Conservation (phyloP, 2,329 filamentous ascomycete species). For the Fusarium gaditjirri region DNA sequence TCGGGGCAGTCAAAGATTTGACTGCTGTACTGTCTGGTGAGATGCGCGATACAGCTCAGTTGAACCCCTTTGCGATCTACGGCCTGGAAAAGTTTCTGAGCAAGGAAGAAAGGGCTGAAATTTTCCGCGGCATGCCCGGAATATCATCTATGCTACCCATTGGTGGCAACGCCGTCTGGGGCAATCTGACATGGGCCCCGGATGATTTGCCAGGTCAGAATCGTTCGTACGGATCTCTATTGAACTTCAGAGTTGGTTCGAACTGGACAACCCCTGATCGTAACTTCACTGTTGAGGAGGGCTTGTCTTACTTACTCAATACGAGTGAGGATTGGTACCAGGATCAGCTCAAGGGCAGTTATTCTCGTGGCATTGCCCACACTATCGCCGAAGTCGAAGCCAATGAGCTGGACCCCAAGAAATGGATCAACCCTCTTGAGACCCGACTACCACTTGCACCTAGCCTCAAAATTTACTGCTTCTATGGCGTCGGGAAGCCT, state of each 20-base stretch:
- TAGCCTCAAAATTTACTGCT: slow-evolving; percentile 94
- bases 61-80: slow-evolving; percentile 96
- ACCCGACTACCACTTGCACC: slow-evolving; percentile 87
- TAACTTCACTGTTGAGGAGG: slow-evolving; percentile 85
- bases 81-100: slow-evolving; percentile 95
- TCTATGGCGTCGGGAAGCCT: slow-evolving; percentile 94
- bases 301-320: slow-evolving; percentile 80
- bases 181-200: slow-evolving; percentile 85
- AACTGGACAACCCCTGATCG: slow-evolving; percentile 71
- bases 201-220: slow-evolving; percentile 83
- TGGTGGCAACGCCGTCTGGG: slow-evolving; percentile 95
- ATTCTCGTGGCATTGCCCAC: slow-evolving; percentile 89
- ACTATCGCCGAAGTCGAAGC: slow-evolving; percentile 82
- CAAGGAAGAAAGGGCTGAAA: slow-evolving; percentile 88
- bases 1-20: slow-evolving; percentile 90
- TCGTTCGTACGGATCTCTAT: slow-evolving; percentile 79
- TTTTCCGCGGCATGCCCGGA: slow-evolving; percentile 97
- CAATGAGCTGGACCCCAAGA: slow-evolving; percentile 79
- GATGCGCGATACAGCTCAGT: slow-evolving; percentile 97
- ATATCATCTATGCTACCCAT: slow-evolving; percentile 97
- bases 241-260: slow-evolving; percentile 80
- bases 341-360: slow-evolving; percentile 76
- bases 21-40: slow-evolving; percentile 93
- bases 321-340: slow-evolving; percentile 88
- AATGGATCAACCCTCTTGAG: slow-evolving; percentile 97